Conservation (phyloP, 805 yeast genomes). For the Pichia sporocuriosa region DNA sequence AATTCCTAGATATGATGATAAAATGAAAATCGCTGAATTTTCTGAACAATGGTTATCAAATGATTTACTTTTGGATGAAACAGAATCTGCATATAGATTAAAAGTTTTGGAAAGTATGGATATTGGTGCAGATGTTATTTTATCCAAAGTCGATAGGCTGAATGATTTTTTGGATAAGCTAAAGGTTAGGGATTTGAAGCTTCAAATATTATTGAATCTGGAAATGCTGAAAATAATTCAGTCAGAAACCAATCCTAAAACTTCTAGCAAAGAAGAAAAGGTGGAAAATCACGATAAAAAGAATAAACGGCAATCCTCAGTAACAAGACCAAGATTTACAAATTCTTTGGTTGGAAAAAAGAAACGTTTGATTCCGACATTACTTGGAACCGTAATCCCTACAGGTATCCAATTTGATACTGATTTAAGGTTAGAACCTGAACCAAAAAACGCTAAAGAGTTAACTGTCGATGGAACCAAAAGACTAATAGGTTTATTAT, state of each 20-base stretch:
- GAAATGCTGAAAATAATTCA: constrained; percentile 22
- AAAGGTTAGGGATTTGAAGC: constrained; percentile 24
- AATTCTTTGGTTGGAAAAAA: constrained; percentile 24
- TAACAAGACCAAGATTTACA: neutral
- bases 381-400: constrained; percentile 27
- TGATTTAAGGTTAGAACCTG: constrained; percentile 18
- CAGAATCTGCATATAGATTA: neutral
- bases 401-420: constrained; percentile 21
- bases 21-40: neutral
- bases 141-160: constrained; percentile 2
- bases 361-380: constrained; percentile 28
- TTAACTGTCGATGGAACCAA: neutral
- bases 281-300: neutral
- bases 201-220: constrained; percentile 25
- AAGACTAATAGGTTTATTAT: constrained; percentile 16
- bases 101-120: neutral
- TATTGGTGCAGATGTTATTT: neutral
- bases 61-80: constrained; percentile 3
- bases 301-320: neutral
- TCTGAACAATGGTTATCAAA: neutral
- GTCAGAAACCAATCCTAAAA: too few relatives aligned
- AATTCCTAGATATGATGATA: neutral
- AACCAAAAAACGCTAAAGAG: neutral
- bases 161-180: constrained; percentile 11
- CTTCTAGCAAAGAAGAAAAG: too few relatives aligned